Conservation (phyloP, 257 asterid species). For the Solanum arcanum region DNA sequence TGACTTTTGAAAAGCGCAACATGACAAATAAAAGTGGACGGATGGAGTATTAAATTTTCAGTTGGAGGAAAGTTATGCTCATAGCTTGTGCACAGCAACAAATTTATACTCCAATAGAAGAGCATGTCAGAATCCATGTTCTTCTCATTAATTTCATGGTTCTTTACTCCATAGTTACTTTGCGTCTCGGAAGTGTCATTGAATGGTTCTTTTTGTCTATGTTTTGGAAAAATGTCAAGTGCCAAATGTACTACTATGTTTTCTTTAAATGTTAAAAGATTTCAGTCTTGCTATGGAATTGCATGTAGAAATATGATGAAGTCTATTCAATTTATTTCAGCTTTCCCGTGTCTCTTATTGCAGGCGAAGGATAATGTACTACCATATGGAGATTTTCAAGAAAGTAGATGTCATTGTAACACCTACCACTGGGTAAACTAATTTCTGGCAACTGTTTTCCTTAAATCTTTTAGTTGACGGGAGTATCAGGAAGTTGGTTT, state of each 20-base stretch:
- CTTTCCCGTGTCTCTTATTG: background rate
- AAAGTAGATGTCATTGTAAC: constrained; percentile 83
- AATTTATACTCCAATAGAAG: background rate
- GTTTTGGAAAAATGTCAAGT: background rate
- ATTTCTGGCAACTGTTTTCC: background rate
- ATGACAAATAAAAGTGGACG: too few species aligned
- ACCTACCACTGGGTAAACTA: constrained; percentile 81
- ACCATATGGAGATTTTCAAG: constrained; percentile 61
- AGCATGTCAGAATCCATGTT: background rate
- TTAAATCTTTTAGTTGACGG: background rate
- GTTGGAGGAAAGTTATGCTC: background rate
- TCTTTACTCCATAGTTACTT: background rate
- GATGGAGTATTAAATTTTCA: background rate
- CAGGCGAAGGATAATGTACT: constrained; percentile 84
- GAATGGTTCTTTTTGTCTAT: background rate
- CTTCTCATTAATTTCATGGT: background rate
- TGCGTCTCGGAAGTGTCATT: background rate
- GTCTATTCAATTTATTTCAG: background rate
- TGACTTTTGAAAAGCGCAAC: too few species aligned
- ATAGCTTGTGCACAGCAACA: background rate
- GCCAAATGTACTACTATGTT: background rate
- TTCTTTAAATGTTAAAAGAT: background rate
- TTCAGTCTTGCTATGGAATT: background rate
- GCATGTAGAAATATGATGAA: background rate
- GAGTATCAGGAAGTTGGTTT: background rate